Percentiles rank a stretch among this genome's conserved stretches.
Conservation (phyloP, 2,329 filamentous ascomycete species). For the Alternaria sp. region DNA sequence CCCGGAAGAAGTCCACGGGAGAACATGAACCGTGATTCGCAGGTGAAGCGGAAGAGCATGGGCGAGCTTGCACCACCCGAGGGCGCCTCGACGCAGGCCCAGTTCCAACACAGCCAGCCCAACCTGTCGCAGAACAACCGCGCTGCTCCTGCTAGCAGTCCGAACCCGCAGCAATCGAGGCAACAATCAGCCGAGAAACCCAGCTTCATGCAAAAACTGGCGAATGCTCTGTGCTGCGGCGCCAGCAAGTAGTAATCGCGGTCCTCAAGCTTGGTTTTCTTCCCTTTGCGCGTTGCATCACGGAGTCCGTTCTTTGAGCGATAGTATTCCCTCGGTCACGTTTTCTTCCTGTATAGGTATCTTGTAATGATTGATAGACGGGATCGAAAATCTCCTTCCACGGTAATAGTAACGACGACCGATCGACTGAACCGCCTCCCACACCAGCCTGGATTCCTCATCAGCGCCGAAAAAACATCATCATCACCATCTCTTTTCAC, state of each 20-base stretch:
- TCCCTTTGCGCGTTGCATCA: slow-evolving; percentile 45
- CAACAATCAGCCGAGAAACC: slow-evolving; percentile 69
- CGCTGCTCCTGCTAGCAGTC: slow-evolving; percentile 57
- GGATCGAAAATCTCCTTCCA: slow-evolving; percentile 49
- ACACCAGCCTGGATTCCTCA: slow-evolving; percentile 40
- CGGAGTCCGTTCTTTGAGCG: slow-evolving; percentile 49
- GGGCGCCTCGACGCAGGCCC: slow-evolving; percentile 84
- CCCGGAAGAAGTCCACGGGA: slow-evolving; percentile 51
- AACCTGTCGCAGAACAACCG: slow-evolving; percentile 75
- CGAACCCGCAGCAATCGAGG: slow-evolving; percentile 62
- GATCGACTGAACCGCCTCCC: slow-evolving; percentile 33
- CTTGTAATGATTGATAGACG: slow-evolving; percentile 55
- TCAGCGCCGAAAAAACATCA: slow-evolving; percentile 23
- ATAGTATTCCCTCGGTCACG: slow-evolving; percentile 38
- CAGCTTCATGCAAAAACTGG: slow-evolving; percentile 89
- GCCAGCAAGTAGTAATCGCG: slow-evolving; percentile 41
- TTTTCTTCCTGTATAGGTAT: slow-evolving; percentile 53
- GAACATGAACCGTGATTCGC: slow-evolving; percentile 32
- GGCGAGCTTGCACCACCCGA: slow-evolving; percentile 83
- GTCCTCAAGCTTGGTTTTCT: slow-evolving; percentile 28
- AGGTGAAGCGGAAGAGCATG: slow-evolving; percentile 73
- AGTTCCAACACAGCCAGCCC: slow-evolving; percentile 94
- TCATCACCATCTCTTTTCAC: slow-evolving; percentile 36
- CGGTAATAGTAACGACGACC: slow-evolving; percentile 49
- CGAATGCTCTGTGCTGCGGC: slow-evolving; percentile 89